These are phyloP conservation scores for Escallonia rubra DNA, from an alignment of 129 eudicot genomes.

Conservation along the genomic window DNA sequence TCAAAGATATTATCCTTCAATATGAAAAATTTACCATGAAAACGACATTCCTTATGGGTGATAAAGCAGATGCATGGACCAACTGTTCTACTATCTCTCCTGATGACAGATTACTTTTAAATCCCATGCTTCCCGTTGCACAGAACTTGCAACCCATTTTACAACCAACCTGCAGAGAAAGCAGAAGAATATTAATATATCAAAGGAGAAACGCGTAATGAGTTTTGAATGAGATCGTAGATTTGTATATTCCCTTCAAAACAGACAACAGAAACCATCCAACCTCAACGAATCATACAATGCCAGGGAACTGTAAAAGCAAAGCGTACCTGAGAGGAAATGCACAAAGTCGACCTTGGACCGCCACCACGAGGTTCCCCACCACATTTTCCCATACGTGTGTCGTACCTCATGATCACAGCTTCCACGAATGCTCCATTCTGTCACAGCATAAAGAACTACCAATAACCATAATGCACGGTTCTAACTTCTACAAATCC, in stretches of 20 bases:
- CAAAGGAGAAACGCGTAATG: neutral
- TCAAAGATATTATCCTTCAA: too few species aligned
- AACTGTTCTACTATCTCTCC: constrained; percentile 96
- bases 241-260: constrained; percentile 4
- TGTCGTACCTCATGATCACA: constrained; percentile 92
- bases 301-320: neutral
- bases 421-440: constrained; percentile 92
- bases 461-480: neutral
- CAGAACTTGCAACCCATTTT: constrained; percentile 98
- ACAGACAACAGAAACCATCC: neutral
- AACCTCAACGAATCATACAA: neutral
- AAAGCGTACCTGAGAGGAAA: constrained; percentile 84
- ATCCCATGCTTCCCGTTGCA: constrained; percentile 99
- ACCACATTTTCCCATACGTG: constrained; percentile 71
- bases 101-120: constrained; percentile 77
- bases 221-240: neutral
- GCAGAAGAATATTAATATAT: neutral
- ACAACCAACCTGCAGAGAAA: constrained; percentile 77
- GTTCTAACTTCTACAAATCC: neutral
- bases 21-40: constrained; percentile 67
- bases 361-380: constrained; percentile 97
- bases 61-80: constrained; percentile 82
- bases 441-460: constrained; percentile 24
- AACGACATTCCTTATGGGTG: constrained; percentile 83
- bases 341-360: constrained; percentile 76